A percentile compares a stretch with the other conserved stretches of the same genome.
phyloP scores from a whole-genome alignment of 2,329 filamentous ascomycete genomes.

The Mycocentrospora acerina region DNA sequence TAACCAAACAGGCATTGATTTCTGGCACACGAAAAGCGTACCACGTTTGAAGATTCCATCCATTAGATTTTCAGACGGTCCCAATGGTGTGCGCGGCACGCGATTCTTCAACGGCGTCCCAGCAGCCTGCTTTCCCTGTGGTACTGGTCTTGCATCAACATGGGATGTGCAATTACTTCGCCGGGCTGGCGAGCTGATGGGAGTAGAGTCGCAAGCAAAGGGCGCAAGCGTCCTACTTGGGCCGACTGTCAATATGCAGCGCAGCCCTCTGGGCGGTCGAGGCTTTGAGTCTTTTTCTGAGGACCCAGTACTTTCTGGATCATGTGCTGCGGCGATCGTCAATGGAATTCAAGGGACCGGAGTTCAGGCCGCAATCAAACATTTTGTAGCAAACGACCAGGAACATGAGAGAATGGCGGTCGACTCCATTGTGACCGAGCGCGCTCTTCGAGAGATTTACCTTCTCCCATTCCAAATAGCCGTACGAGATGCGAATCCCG shows the following conservation, averaged over 20 bases:
- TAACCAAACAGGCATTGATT: constrained; percentile 28
- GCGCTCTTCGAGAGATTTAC: constrained; percentile 60
- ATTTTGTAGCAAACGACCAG: constrained; percentile 66
- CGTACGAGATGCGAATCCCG: neutral
- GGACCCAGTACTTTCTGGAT: constrained; percentile 10
- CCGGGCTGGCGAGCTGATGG: constrained; percentile 66
- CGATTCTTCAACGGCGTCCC: constrained; percentile 61
- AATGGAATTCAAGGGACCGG: constrained; percentile 50
- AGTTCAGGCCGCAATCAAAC: constrained; percentile 52
- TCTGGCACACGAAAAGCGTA: constrained; percentile 64
- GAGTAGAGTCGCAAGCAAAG: constrained; percentile 54
- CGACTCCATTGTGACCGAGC: constrained; percentile 60
- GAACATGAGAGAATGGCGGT: constrained; percentile 63
- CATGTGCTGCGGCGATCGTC: constrained; percentile 1
- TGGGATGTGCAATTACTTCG: constrained; percentile 68
- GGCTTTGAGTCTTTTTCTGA: constrained; percentile 15
- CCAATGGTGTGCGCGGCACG: constrained; percentile 63
- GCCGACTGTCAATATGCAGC: constrained; percentile 33
- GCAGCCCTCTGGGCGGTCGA: constrained; percentile 13
- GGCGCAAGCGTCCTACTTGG: constrained; percentile 8
- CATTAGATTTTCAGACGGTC: constrained; percentile 55
- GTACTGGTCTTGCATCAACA: constrained; percentile 65
- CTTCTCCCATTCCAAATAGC: constrained; percentile 3
- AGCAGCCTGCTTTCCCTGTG: constrained; percentile 73
- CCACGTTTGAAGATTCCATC: constrained; percentile 48